Evolutionary conservation across 345 rosid genomes (phyloP), one percentile per base, ranked within the genome.

Genomic region (Bruguiera parviflora): DNA sequence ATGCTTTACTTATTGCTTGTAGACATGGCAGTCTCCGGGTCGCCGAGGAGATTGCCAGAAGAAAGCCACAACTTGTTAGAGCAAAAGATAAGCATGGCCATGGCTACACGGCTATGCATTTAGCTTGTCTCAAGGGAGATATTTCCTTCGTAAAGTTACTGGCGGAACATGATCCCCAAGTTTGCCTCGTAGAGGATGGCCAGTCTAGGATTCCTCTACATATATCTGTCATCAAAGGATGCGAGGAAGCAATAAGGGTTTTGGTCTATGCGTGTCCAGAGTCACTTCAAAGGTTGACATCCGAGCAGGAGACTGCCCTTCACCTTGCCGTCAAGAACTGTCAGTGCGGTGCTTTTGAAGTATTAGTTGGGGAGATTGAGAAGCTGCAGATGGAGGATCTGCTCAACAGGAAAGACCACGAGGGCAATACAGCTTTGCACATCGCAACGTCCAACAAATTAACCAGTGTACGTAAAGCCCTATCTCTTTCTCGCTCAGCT

Each of bases 391-490:
- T n/a, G 28, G 31, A 64, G 8, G 46, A 64, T 43, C 58, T 64
- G 13, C 63, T 71, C 16, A 16, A 5, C 37, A 10, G 3, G n/a
- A 28, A 7, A 46, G 74, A 71, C 32, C 31, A 7, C 1, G 43
- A 56, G 31, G 74, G 74, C 24, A 71, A 71, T 15, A 64, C 63
- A 46, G 58, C 46, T 43, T 22, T 64, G 29, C 69, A 71, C 25
- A 57, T 64, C 11, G 57, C 69, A 1, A 27, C 43, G n/a, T 25
- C 56, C 47, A 56, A 71, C 24, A 24, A 35, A 20, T 37, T 28
- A 63, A 22, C 57, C 57, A 28, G 35, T 64, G 75, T 27, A 27
- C 28, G 28, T 70, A 51, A 51, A 49, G 19, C 25, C 18, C 16
- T 43, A 11, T 3, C 29, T 8, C 22, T 6, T 20, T 20, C 22